Conservation (phyloP, 805 yeast species). For the Helenozyma baotianmanensis region DNA sequence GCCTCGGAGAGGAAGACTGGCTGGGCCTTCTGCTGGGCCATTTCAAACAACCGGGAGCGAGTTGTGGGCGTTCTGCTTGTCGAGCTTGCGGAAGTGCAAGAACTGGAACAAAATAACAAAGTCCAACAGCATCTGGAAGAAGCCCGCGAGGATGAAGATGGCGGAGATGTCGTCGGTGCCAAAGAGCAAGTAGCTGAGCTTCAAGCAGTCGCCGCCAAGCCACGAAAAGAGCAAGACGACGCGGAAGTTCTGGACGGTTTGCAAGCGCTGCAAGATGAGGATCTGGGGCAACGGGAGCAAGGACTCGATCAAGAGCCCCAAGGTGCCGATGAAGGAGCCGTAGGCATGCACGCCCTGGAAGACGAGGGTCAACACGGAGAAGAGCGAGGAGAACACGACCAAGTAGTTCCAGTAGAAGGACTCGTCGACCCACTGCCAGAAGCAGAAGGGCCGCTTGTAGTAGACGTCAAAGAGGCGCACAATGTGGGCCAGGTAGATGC, state of each 20-base stretch:
- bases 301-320: slow-evolving; percentile 69
- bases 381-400: slow-evolving; percentile 36
- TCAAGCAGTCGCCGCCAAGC: slow-evolving; percentile 84
- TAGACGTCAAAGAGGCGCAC: slow-evolving; percentile 67
- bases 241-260: slow-evolving; percentile 75
- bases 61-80: background rate
- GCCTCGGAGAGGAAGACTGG: too few relatives aligned
- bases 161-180: slow-evolving; percentile 69
- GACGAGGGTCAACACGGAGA: slow-evolving; percentile 37
- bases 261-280: slow-evolving; percentile 58
- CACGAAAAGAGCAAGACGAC: slow-evolving; percentile 71
- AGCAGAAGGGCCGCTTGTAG: slow-evolving; percentile 56
- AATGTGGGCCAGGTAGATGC: slow-evolving; percentile 21
- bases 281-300: slow-evolving; percentile 75
- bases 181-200: slow-evolving; percentile 66
- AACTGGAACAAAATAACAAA: slow-evolving; percentile 69
- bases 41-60: too few relatives aligned
- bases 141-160: slow-evolving; percentile 64
- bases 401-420: slow-evolving; percentile 61
- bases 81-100: slow-evolving; percentile 48
- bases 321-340: slow-evolving; percentile 51
- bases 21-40: too few relatives aligned
- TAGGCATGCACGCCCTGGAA: slow-evolving; percentile 34
- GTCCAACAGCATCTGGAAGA: slow-evolving; percentile 75
- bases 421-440: slow-evolving; percentile 85